Evolutionary conservation across 163 green algal genomes (phyloP), one percentile per base, ranked within the genome.

Genomic region (Picocystis sp.): DNA sequence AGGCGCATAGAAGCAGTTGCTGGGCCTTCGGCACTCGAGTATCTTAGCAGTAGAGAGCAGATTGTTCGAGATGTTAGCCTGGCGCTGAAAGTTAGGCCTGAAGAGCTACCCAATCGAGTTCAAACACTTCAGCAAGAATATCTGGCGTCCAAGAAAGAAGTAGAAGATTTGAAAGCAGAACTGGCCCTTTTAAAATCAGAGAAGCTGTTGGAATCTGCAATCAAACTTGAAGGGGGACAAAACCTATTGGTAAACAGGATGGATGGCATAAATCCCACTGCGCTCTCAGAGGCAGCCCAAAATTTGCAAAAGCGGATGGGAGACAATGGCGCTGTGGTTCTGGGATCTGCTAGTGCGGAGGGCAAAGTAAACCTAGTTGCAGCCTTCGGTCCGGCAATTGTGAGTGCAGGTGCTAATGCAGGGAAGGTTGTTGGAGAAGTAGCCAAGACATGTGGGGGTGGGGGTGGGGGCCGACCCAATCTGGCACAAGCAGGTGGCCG

Each of bases 401-500:
- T 89, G 12, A 69, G 67, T 43, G 49, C 21, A 8, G 73, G 76
- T 1, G 41, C 86, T 21, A 66, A 93, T 35, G 86, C 86, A 11
- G 86, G 86, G 50, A 84, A 87, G 56, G 68, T 94, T 34, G 67
- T 92, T 15, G 82, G 83, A 6, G 58, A 58, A 11, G 64, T 92
- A 22, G 86, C 85, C 24, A 89, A 91, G 66, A 54, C 87, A 29
- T 94, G 83, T 58, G 83, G 83, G 3, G 86, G 86, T 9, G 82
- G 83, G 1, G 86, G 86, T 14, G 86, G 86, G 12, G 86, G 86
- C 17, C 77, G 81, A 58, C 83, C 86, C 1, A 79, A 71, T 24
- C 61, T 94, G 21, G 86, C 86, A 1, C 83, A 93, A 59, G 83
- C 85, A 35, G 85, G 85, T 12, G 85, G 80, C 11, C 82, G 81